Percentiles rank a stretch among this genome's conserved stretches.
These are phyloP conservation scores for Dillenia suffruticosa DNA, from an alignment of 164 flowering plant genomes.

Conservation along the genomic window DNA sequence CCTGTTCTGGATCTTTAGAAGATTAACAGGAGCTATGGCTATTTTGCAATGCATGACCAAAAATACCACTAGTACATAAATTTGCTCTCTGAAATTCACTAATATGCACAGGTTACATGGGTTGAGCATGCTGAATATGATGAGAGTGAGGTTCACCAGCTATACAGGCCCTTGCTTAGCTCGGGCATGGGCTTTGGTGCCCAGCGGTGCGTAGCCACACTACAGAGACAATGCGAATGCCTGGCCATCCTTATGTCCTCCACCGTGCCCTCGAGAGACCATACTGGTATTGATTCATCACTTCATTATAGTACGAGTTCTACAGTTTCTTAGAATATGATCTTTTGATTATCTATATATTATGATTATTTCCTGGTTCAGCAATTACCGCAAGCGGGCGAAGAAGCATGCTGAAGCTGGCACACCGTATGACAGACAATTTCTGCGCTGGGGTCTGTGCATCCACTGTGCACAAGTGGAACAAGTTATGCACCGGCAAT, in stretches of 20 bases:
- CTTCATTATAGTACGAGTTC: too few species aligned
- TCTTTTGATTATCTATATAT: too few species aligned
- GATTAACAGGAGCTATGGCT: too few species aligned
- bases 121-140: constrained; percentile 96
- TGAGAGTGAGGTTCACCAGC: constrained; percentile 63
- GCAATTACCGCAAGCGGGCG: constrained; percentile 81
- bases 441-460: constrained; percentile 95
- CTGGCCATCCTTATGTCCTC: constrained; percentile 93
- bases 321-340: too few species aligned
- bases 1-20: too few species aligned
- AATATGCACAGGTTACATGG: constrained; percentile 78
- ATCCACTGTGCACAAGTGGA: constrained; percentile 91
- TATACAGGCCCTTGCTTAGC: constrained; percentile 66
- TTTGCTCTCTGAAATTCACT: neutral
- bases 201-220: constrained; percentile 88
- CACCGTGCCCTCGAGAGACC: constrained; percentile 46
- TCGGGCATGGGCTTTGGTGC: constrained; percentile 96
- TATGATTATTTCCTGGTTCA: constrained; percentile 8
- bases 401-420: constrained; percentile 93
- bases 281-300: constrained; percentile 33
- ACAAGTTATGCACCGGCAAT: constrained; percentile 64
- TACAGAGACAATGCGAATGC: constrained; percentile 89
- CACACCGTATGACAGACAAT: constrained; percentile 87
- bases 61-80: constrained; percentile 2
- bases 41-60: constrained; percentile 1